Base-by-base conservation (phyloP, 768 basidiomycete genomes). In the Pleurotus platypus region DNA sequence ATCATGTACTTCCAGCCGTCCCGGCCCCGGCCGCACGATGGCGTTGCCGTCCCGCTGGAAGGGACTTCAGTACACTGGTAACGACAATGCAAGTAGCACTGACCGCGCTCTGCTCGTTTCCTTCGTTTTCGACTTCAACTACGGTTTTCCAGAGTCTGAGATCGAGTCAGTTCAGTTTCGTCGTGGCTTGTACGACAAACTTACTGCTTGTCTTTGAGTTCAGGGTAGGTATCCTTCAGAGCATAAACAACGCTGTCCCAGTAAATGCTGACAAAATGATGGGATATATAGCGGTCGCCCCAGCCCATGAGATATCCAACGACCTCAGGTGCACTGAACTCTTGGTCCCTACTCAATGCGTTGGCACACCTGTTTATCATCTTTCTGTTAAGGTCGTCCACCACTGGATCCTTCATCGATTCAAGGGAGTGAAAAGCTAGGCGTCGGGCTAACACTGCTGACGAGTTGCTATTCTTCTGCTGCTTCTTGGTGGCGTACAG, bases 221-320 rank as follows among this genome's bases (percentile, higher is more conserved):
- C 59, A 0, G 69, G 71, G 60, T 58, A 70, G 13, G 22, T 54
- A n/a, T 57, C 45, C 1, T 59, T 22, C 8, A 77, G 58, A 0
- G 49, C 49, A 0, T 55, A 24, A 0, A 65, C 46, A 27, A 75
- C 67, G 0, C 64, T 58, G 2, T 64, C 62, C 72, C 73, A 78
- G 43, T 72, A 75, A 0, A 80, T 63, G 0, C 68, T 57, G 0
- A 55, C 54, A 49, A 76, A 80, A 2, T 60, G 56, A 53, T 81
- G 78, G 0, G 75, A 79, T 0, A 20, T 20, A 24, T 68, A 74
- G 0, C 26, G 37, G 49, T 81, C 75, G 0, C 73, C 75, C 75
- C 73, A 78, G 2, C 73, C 75, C 77, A 79, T 77, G 0, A 80
- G 61, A 46, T 78, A 78, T 0, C 66, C 66, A 0, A 77, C 68